A percentile compares a stretch with the other conserved stretches of the same genome.
Conservation (phyloP, 352 stramenopile genomes). For the Phytophthora constricta region DNA sequence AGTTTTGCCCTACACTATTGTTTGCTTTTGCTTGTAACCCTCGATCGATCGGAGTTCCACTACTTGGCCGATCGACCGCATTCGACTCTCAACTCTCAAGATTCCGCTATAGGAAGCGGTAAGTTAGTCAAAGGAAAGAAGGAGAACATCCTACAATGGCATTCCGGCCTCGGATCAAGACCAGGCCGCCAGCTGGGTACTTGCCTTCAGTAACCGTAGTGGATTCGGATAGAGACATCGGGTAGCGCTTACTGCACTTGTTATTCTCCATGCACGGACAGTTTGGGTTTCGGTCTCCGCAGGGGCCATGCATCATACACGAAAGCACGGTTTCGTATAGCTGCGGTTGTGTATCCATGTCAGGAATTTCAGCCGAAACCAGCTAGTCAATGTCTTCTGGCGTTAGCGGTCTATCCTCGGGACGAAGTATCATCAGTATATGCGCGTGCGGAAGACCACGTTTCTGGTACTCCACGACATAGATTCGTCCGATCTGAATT, state of each 20-base stretch:
- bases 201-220: conserved; percentile 1
- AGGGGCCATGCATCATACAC: conserved; percentile 25
- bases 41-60: no score
- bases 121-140: no score
- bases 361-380: conserved; percentile 31
- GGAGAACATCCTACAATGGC: no score
- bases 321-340: conserved; percentile 19
- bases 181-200: no score
- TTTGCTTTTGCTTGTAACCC: no score
- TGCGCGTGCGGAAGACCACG: conserved; percentile 54
- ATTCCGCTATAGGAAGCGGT: no score
- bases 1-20: no score
- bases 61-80: no score
- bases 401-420: conserved; percentile 27
- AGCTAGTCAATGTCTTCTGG: conserved; percentile 13
- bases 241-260: conserved; percentile 34
- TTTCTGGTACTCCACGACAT: conserved; percentile 62
- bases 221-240: conserved; percentile 16
- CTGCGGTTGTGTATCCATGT: conserved; percentile 8
- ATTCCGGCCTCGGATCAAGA: no score
- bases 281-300: not conserved
- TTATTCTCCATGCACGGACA: conserved; percentile 29
- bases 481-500: conserved; percentile 23
- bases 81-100: no score
- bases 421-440: conserved; percentile 50